Base-by-base conservation (phyloP, 192 early-diverging fungal species). In the Linnemannia hyalina region DNA sequence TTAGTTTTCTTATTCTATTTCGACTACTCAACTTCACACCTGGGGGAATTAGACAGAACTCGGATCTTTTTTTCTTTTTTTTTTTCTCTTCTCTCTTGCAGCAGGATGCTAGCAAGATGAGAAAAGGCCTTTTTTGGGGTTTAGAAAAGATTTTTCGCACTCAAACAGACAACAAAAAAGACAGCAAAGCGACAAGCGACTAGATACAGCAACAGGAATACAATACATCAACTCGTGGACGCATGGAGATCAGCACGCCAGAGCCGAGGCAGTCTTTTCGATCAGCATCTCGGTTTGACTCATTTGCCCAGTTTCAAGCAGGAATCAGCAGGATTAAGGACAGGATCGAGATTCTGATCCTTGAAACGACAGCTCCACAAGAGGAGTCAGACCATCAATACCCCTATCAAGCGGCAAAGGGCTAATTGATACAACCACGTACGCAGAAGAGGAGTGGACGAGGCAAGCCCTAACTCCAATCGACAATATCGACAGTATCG, bases 1-100 rank as follows among this genome's bases (percentile, higher is more conserved):
- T 86, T 81, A 70, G 76, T 76, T 68, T 73, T n/a, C 44, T 38
- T 41, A 22, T 36, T 46, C 32, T 68, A 52, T 70, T 35, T 68
- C 26, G 32, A 35, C 29, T 75, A 32, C 73, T 29, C 44, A 44
- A 22, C 40, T 9, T 73, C 46, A 73, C 11, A 6, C 72, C 1
- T 0, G 73, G 22, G 22, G 29, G 42, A 74, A 54, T 35, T 4
- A 9, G 8, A 42, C 29, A 74, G 22, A 29, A 55, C 6, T 60
- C 2, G 15, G 46, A 36, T 36, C 46, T 75, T 57, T 55, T 36
- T 40, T 20, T 63, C 35, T 32, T 49, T 32, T 49, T 20, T 74
- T 74, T 32, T 54, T 35, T 11, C 20, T 52, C 46, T 74, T 32
- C 54, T 36, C 10, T 49, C 15, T 41, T 47, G 26, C 13, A 29